Base-by-base conservation (phyloP, 176 grass and related monocot species). In the Lolium multiflorum region DNA sequence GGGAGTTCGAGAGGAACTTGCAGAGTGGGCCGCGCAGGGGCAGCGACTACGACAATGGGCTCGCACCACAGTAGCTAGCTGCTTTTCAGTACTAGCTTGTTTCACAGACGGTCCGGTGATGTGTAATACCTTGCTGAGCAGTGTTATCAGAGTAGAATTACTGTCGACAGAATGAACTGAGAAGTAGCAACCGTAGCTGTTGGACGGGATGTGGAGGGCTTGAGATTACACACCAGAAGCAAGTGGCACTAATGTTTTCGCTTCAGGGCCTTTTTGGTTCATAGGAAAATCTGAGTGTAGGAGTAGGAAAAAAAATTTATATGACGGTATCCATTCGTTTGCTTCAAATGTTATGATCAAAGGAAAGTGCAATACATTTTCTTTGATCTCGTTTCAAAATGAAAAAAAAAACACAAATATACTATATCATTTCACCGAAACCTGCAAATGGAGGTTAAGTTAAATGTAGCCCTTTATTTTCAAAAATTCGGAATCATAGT, bases 1-100 rank as follows among this genome's bases (percentile, higher is more conserved):
- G 37, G 86, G 90, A 91, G 63, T 81, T 91, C 16, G 90, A 91
- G 76, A 84, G 82, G 55, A 91, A 78, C 80, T 57, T 87, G 56
- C 89, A 90, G 66, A 87, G 83, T 26, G 89, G 89, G 14, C 20
- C 80, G 18, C 31, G 84, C 31, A 79, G 84, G 65, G 80, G 89
- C 59, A 55, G 24, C 38, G 89, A 83, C 54, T 87, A 79, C 0
- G 89, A 90, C 66, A 65, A 35, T 9, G 89, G 80, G 7, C 48
- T 87, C 20, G 63, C 84, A 0, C 66, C 84, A 26, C 57, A 83
- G 3, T 90, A 90, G 47, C 12, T 82, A 43, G 25, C 44, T 14
- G 4, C 4, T 35, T 22, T 25, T 74, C 26, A 50, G 22, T 43
- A 71, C 8, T 49, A 74, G 44, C 71, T 25, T 9, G 71, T 26